Base-by-base conservation (phyloP, 495 filamentous ascomycete species). In the Talaromyces liani region DNA sequence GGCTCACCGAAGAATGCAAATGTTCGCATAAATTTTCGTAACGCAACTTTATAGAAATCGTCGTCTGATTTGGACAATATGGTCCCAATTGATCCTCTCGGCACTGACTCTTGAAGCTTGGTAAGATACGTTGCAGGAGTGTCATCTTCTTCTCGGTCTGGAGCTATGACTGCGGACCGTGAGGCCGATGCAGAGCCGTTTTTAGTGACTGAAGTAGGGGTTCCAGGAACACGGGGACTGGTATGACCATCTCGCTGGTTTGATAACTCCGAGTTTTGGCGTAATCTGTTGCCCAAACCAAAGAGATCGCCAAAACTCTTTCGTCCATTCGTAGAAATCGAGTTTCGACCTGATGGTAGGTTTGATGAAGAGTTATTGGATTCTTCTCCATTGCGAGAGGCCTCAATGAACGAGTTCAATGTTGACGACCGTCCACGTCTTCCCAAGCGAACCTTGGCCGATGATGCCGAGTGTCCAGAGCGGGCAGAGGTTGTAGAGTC, bases 1-100 rank as follows among this genome's bases (percentile, higher is more conserved):
- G 94, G 93, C 69, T 97, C 94, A 34, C 91, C 91, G 64, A 96
- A 96, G 77, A 97, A 98, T 55, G 86, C 84, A 73, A 99, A 98
- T 7, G 88, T 87, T 59, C 93, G 84, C 91, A 97, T 97, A 71
- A 96, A 97, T 69, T 93, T 96, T 59, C 93, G 85, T 33, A 99
- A 72, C 2, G 92, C 91, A 6, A 88, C 84, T 61, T 87, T 87
- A 34, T 84, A 89, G 73, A 99, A 99, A 0, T 87, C 75, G 65
- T 99, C 92, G 4, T 83, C 86, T 18, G 86, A 89, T 71, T 96
- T 95, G 14, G 90, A 90, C 20, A 98, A 73, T 14, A 91, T 82
- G 27, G 88, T 89, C 6, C 90, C 91, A 65, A 98, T 88, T 34
- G 87, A 84, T 64, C 92, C 88, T 39, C 87, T 85, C 39, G 87